A percentile compares a stretch with the other conserved stretches of the same genome.
Conservation (phyloP, 1,284 basidiomycete genomes). For the Malassezia brasiliensis region DNA sequence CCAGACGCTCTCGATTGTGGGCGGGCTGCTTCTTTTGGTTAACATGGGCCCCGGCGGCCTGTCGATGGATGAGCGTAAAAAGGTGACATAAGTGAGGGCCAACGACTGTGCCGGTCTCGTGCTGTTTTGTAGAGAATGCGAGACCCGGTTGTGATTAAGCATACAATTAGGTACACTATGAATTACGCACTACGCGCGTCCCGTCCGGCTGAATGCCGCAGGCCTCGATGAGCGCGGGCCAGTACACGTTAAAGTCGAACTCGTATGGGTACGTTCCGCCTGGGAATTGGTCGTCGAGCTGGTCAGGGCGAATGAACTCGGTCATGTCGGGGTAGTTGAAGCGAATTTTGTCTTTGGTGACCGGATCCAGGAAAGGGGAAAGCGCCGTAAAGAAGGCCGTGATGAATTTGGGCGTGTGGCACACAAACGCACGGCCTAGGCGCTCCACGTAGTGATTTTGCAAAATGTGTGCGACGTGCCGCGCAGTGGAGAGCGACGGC, state of each 20-base stretch:
- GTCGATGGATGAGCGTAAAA: conserved; percentile 99
- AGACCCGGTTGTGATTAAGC: background rate
- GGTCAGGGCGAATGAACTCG: conserved; percentile 64
- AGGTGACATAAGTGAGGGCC: conserved; percentile 53
- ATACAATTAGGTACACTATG: background rate
- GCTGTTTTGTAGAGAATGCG: background rate
- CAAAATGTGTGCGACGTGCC: conserved; percentile 56
- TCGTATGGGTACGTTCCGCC: conserved; percentile 68
- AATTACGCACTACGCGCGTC: conserved; percentile 3
- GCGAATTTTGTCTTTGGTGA: conserved; percentile 73
- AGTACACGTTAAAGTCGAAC: conserved; percentile 67
- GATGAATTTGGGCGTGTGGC: conserved; percentile 60
- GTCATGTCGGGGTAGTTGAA: conserved; percentile 61
- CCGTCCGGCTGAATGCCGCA: conserved; percentile 30
- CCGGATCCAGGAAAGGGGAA: conserved; percentile 75
- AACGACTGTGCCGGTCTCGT: background rate
- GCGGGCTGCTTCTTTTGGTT: conserved; percentile 88
- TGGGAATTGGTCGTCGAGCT: conserved; percentile 67
- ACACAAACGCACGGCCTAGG: conserved; percentile 71
- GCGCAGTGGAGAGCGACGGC: conserved; percentile 27
- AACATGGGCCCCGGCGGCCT: conserved; percentile 96
- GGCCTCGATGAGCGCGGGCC: conserved; percentile 24
- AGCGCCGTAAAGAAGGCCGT: conserved; percentile 63
- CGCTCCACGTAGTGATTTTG: conserved; percentile 87
- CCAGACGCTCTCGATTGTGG: conserved; percentile 69